These are phyloP conservation scores for Stellera chamaejasme DNA, from an alignment of 345 rosid genomes.

Conservation along the genomic window DNA sequence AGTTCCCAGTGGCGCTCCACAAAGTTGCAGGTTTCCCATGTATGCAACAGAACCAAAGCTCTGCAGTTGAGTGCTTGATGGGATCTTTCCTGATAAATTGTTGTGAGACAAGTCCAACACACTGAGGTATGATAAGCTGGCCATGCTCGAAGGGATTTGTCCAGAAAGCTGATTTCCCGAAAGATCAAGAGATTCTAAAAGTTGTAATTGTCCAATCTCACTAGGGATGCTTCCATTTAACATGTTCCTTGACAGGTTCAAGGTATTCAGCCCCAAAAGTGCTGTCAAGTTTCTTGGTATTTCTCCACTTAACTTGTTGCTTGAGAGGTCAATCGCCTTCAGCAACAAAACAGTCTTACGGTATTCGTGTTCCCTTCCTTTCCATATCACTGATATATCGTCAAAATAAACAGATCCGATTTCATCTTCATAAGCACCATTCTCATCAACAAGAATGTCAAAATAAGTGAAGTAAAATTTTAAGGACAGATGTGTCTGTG, in stretches of 20 bases:
- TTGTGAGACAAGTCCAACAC: conserved; percentile 13
- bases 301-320: conserved; percentile 7
- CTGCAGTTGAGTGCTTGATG: conserved; percentile 7
- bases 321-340: conserved; percentile 11
- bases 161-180: conserved; percentile 12
- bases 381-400: conserved; percentile 1
- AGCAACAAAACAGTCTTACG: conserved; percentile 3
- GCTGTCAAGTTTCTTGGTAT: conserved; percentile 7
- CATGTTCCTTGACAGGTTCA: conserved; percentile 15
- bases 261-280: neutral
- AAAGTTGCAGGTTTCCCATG: conserved; percentile 7
- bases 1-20: conserved; percentile 5
- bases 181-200: conserved; percentile 12
- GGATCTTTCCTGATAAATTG: conserved; percentile 18
- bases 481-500: neutral
- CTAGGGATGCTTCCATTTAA: conserved; percentile 7
- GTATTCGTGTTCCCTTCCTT: conserved; percentile 4
- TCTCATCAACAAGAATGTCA: neutral
- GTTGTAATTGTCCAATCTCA: conserved; percentile 3
- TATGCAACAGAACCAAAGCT: conserved; percentile 7
- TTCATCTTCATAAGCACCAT: neutral
- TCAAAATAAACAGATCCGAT: neutral
- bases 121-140: neutral
- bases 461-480: neutral
- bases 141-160: conserved; percentile 4